These are phyloP conservation scores for Carex arenaria DNA, from an alignment of 202 grass and related monocot species.

Conservation along the genomic window DNA sequence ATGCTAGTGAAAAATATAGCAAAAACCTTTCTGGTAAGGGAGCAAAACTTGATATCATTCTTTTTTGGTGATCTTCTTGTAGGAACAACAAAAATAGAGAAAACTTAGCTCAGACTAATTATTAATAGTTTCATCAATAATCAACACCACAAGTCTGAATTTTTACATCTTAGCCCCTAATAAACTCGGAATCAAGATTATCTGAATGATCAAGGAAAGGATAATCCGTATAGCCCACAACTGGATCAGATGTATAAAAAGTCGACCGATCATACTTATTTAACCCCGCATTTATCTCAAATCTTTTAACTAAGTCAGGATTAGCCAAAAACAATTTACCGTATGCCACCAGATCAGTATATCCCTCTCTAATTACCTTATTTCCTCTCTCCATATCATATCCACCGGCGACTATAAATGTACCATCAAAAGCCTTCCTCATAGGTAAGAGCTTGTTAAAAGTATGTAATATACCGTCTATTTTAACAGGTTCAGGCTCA, in stretches of 20 bases:
- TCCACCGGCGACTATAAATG: conserved; percentile 41
- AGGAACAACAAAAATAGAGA: not conserved
- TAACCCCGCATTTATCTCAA: conserved; percentile 31
- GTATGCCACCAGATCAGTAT: conserved; percentile 52
- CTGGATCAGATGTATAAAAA: conserved; percentile 45
- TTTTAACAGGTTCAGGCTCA: conserved; percentile 29
- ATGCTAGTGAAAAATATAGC: not conserved
- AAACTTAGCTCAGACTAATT: not conserved
- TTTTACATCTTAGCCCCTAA: not conserved
- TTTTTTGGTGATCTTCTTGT: not conserved
- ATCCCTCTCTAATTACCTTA: conserved; percentile 26
- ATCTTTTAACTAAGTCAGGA: conserved; percentile 49
- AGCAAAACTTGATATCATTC: too few relatives aligned
- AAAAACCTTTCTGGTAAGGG: not conserved
- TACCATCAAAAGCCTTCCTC: conserved; percentile 41
- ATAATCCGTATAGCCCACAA: conserved; percentile 69
- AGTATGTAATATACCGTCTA: not conserved
- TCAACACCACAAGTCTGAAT: not conserved
- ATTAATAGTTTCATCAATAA: not conserved
- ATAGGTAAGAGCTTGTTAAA: conserved; percentile 28
- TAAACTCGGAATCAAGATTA: not conserved
- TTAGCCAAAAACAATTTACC: conserved; percentile 52
- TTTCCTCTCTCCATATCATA: conserved; percentile 50
- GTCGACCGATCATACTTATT: conserved; percentile 49
- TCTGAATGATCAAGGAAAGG: conserved; percentile 29